A percentile compares a stretch with the other conserved stretches of the same genome.
phyloP scores from a whole-genome alignment of 2,329 filamentous ascomycete genomes.

The Aureobasidium mangrovei region DNA sequence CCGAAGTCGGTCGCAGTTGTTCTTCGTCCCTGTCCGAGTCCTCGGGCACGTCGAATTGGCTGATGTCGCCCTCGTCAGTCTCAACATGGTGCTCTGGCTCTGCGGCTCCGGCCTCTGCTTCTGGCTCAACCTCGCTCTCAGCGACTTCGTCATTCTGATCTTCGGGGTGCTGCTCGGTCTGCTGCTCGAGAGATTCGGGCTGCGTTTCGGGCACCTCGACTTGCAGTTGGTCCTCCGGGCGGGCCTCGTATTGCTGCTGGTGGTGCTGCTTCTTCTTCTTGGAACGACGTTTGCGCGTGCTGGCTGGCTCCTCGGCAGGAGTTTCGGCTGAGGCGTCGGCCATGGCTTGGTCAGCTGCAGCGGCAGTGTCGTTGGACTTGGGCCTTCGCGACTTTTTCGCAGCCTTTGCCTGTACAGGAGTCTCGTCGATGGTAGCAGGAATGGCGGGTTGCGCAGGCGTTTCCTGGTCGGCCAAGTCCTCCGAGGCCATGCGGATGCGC shows the following conservation, averaged over 20 bases:
- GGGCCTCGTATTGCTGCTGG: background rate
- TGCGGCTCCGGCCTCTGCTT: slow-evolving; percentile 5
- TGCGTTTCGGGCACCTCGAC: slow-evolving; percentile 14
- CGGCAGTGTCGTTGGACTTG: background rate
- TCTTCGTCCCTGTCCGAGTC: slow-evolving; percentile 1
- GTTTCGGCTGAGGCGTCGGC: background rate
- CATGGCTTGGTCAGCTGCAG: background rate
- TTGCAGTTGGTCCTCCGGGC: background rate
- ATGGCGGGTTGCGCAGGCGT: slow-evolving; percentile 1
- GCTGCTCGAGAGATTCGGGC: background rate
- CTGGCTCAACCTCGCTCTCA: slow-evolving; percentile 10
- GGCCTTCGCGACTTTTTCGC: background rate
- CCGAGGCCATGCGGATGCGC: slow-evolving; percentile 3
- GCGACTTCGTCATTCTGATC: background rate
- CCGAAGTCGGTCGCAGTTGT: background rate
- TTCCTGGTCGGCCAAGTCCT: background rate
- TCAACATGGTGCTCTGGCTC: background rate
- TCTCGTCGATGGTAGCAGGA: slow-evolving; percentile 7
- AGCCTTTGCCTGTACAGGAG: slow-evolving; percentile 3
- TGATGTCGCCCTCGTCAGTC: slow-evolving; percentile 1
- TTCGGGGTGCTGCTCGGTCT: background rate
- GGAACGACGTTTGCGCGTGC: background rate
- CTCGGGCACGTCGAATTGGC: slow-evolving; percentile 6
- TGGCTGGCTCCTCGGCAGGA: background rate
- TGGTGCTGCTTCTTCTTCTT: background rate